Evolutionary conservation across 345 rosid genomes (phyloP).

Genomic region (Brassica juncea): DNA sequence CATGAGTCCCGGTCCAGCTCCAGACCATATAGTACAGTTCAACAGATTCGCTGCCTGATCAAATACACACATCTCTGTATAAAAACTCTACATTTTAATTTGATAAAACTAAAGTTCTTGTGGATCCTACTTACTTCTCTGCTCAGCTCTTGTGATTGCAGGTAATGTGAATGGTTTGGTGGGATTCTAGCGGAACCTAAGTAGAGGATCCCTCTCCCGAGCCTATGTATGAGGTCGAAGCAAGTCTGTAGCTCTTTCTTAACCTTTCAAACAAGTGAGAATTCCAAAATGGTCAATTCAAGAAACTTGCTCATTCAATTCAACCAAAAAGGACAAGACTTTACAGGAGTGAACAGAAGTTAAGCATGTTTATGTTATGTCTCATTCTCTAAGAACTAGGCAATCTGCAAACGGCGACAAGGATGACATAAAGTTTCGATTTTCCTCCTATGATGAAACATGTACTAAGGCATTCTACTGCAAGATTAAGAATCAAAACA

Average conservation of each 20-base stretch:
- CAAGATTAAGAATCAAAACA: neutral
- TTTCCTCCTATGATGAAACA: neutral
- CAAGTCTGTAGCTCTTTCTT: conserved; percentile 74
- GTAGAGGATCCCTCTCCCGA: conserved; percentile 85
- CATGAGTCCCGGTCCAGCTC: conserved; percentile 97
- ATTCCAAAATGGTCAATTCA: conserved; percentile 1
- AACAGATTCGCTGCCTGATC: conserved; percentile 73
- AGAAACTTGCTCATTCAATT: neutral
- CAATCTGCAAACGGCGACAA: neutral
- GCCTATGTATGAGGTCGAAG: conserved; percentile 66
- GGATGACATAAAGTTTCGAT: conserved; percentile 9
- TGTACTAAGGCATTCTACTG: neutral
- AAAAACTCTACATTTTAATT: neutral
- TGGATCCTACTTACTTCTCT: conserved; percentile 58
- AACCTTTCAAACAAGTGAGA: conserved; percentile 55
- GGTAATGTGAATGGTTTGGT: conserved; percentile 65
- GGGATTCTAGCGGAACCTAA: conserved; percentile 89
- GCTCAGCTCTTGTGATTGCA: conserved; percentile 60
- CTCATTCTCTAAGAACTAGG: neutral
- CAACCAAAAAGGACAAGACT: conserved; percentile 24
- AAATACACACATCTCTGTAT: neutral
- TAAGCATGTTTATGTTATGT: neutral
- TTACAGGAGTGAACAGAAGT: conserved; percentile 7
- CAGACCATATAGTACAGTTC: conserved; percentile 92
- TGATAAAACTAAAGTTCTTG: neutral